These are phyloP conservation scores for Claviceps sp. DNA, from an alignment of 2,329 filamentous ascomycete genomes.

Conservation along the genomic window DNA sequence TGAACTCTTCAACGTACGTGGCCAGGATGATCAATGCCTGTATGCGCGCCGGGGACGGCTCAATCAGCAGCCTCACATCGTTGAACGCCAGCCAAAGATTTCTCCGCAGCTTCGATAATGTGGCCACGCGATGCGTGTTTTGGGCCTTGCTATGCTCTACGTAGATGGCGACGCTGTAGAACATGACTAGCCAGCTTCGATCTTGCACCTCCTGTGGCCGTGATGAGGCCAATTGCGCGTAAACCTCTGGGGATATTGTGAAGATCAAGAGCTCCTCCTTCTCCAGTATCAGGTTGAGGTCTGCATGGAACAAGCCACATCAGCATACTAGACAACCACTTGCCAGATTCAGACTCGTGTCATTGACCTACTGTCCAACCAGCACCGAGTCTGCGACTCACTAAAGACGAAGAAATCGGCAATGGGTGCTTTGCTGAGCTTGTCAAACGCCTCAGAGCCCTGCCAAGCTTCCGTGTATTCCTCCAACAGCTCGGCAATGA, in stretches of 20 bases:
- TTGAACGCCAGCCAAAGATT: constrained; percentile 5
- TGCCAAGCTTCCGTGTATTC: background rate
- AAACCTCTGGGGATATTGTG: background rate
- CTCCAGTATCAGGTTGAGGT: background rate
- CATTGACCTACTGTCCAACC: background rate
- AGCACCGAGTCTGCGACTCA: background rate
- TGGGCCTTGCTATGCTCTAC: background rate
- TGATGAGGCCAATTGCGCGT: background rate
- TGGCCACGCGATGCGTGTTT: background rate
- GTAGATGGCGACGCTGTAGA: constrained; percentile 1
- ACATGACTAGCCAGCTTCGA: constrained; percentile 4
- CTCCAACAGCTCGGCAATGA: background rate
- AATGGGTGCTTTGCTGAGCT: background rate
- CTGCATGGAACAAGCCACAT: background rate
- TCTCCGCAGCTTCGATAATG: background rate
- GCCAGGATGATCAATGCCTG: constrained; percentile 3
- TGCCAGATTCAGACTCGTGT: background rate
- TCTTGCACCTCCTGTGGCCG: constrained; percentile 1
- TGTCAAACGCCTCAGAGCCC: background rate
- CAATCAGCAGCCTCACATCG: constrained; percentile 2
- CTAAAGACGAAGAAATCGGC: background rate
- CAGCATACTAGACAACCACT: background rate
- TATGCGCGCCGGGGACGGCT: background rate
- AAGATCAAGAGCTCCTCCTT: background rate
- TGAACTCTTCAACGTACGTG: constrained; percentile 3